Evolutionary conservation across 1,284 basidiomycete species (phyloP), one percentile per base, ranked within the genome.

Genomic region (Omphalotus olearius): DNA sequence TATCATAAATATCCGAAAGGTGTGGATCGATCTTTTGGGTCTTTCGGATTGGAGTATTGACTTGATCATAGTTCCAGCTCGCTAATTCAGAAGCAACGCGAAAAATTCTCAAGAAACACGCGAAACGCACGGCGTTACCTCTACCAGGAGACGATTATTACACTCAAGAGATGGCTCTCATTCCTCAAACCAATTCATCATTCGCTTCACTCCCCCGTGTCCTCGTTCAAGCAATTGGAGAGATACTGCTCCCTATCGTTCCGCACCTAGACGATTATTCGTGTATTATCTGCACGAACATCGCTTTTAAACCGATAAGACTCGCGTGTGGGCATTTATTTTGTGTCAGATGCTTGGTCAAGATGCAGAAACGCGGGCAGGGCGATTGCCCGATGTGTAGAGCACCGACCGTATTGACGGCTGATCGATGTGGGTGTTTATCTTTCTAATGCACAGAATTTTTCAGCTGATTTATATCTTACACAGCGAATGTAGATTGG

Each of bases 21-120:
- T 83, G 47, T 5, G 65, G 51, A 23, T 23, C 38, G 39, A 18
- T 6, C 50, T 65, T 23, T 23, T 23, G n/a, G n/a, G n/a, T 23
- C 5, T 23, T 23, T 23, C 5, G 23, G 5, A 23, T 23, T 23
- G 23, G 5, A 2, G 23, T 5, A 23, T 23, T 23, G 23, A 23
- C 23, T 10, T 46, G 40, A 13, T 18, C 41, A 11, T 45, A 88
- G 83, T 88, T 92, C 63, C 89, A 95, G 66, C 69, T 80, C 33
- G 92, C 92, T 6, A 98, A 93, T 59, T 78, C 89, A 6, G 93
- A 97, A 66, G 95, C 94, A 1, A 87, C 83, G 1, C 81, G 90
- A 41, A 93, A 93, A 70, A 93, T 93, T 55, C 79, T 97, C 55
- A 97, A 98, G 75, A 98, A 98, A 66, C 95, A 97, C 65, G 82